Base-by-base conservation (phyloP, 805 yeast species). In the Suhomyces pyralidae region DNA sequence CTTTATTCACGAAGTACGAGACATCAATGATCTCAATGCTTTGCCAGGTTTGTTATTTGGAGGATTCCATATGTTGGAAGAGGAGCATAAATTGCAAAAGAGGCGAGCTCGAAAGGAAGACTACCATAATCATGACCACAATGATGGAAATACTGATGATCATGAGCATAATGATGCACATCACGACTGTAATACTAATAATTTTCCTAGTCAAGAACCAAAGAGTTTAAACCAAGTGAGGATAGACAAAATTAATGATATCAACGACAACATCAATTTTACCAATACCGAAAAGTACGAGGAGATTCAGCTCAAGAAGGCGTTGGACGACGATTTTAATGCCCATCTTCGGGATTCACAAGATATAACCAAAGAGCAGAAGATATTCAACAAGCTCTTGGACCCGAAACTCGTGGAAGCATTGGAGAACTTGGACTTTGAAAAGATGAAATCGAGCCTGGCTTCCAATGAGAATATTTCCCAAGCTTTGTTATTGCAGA, bases 1-100 rank as follows among this genome's bases (percentile, higher is more conserved):
- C 38, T 67, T 67, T 50, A 64, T 72, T 6, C 78, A 74, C 49
- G 76, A 71, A 49, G 63, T 70, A 10, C 67, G 71, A 55, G 74
- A 70, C 58, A 66, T 71, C 25, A 68, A 69, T 53, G 75, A 71
- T 49, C 55, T 71, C 46, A 65, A 67, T 54, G 72, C 70, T 19
- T 60, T 70, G 46, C 76, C 75, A 2, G 68, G 70, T 10, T 57
- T 69, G 17, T 57, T 70, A 19, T 71, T 70, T 58, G 72, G 71
- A 14, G 73, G 73, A 12, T 70, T 66, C 51, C 70, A 69, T 54
- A 64, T 67, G 69, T 55, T 68, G 45, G 72, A 68, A 51, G 71
- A 67, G 52, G 73, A 68, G 42, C 68, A 66, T 51, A 63, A 62
- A 52, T 55, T 67, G 19, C 67, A 61, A 48, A 67, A 67, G 49